phyloP scores from a whole-genome alignment of 169 alveolate species.

The Cyclospora cayetanensis region DNA sequence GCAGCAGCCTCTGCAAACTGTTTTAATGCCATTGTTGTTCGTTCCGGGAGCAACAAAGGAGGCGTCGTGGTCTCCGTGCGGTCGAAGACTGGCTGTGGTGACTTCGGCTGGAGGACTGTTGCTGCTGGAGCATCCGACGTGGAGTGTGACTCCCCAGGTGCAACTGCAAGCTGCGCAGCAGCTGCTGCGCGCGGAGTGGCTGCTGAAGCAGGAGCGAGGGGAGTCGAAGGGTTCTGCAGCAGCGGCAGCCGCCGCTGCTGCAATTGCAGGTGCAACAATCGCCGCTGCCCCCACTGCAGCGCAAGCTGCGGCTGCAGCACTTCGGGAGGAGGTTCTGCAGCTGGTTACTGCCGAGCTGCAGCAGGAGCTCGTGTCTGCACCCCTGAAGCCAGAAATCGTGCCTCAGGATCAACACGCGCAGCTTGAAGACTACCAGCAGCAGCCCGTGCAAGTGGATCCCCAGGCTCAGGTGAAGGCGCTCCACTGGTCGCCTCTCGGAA shows the following conservation, averaged over 20 bases:
- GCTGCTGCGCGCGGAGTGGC: conserved; percentile 54
- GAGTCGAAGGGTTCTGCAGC: neutral
- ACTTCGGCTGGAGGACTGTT: conserved; percentile 32
- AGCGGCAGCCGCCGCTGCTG: conserved; percentile 60
- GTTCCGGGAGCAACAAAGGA: conserved; percentile 58
- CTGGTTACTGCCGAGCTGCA: conserved; percentile 37
- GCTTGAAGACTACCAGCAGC: conserved; percentile 30
- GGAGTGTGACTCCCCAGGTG: conserved; percentile 45
- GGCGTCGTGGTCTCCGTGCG: conserved; percentile 68
- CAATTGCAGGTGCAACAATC: neutral
- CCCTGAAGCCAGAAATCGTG: conserved; percentile 38
- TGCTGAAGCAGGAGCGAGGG: conserved; percentile 41
- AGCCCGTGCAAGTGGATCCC: conserved; percentile 34
- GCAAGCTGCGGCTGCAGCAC: conserved; percentile 5
- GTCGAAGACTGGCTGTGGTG: conserved; percentile 51
- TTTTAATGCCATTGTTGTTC: conserved; percentile 44
- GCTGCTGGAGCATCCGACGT: conserved; percentile 64
- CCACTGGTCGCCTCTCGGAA: conserved; percentile 67
- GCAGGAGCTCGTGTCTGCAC: neutral
- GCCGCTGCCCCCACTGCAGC: conserved; percentile 42
- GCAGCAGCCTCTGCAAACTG: conserved; percentile 34
- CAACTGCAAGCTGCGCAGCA: conserved; percentile 48
- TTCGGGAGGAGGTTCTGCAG: conserved; percentile 30
- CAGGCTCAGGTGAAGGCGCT: conserved; percentile 48
- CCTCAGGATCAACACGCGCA: conserved; percentile 25